Conservation (phyloP, 768 basidiomycete species). For the Hydnum rufescens region DNA sequence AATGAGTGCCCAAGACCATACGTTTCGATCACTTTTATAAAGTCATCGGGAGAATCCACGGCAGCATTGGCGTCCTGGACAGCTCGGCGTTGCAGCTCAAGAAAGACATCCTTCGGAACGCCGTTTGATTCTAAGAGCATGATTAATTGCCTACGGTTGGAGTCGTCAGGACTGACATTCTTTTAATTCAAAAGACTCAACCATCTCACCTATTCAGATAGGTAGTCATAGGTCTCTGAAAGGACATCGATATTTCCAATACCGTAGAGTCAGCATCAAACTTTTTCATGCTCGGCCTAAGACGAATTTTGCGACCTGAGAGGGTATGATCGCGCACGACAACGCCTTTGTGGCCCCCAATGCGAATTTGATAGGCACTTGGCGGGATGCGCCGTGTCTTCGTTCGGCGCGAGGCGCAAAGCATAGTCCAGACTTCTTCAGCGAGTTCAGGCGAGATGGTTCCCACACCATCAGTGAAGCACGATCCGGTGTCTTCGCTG, state of each 20-base stretch:
- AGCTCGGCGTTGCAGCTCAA: conserved; percentile 38
- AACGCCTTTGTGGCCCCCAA: conserved; percentile 69
- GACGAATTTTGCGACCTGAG: conserved; percentile 31
- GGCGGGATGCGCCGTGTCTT: conserved; percentile 14
- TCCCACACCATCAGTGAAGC: conserved; percentile 64
- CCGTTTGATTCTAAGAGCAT: conserved; percentile 66
- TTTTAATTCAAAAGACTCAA: not conserved
- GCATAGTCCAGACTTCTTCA: conserved; percentile 34
- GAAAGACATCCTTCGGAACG: conserved; percentile 35
- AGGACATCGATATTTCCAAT: conserved; percentile 54
- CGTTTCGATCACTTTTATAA: conserved; percentile 27
- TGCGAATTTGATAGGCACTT: conserved; percentile 49
- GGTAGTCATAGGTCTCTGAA: conserved; percentile 36
- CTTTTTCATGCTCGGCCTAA: conserved; percentile 58
- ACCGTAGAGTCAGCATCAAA: conserved; percentile 20
- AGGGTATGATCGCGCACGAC: conserved; percentile 41
- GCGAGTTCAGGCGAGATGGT: conserved; percentile 47
- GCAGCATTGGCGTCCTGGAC: conserved; percentile 39
- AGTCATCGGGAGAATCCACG: conserved; percentile 32
- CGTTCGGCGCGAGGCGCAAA: conserved; percentile 3
- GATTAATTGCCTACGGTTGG: conserved; percentile 35
- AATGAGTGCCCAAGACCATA: conserved; percentile 31
- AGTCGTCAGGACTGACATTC: no score
- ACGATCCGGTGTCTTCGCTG: conserved; percentile 17
- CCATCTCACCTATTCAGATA: conserved; percentile 49